Conservation (phyloP, 108 stramenopile genomes). For the Parmales sp. region DNA sequence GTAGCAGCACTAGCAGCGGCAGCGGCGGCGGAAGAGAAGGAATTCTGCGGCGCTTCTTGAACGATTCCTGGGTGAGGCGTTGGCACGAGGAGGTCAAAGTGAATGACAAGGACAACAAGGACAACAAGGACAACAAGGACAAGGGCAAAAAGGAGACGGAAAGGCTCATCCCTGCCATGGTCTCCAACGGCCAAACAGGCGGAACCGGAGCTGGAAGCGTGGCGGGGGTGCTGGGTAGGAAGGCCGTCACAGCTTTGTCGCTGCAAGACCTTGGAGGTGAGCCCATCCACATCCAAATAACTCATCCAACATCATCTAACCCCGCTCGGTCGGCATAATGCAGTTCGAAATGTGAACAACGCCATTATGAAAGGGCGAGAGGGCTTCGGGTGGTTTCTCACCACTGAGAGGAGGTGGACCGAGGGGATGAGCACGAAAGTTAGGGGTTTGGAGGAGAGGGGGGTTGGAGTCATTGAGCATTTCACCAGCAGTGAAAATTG, state of each 20-base stretch:
- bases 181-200: conserved; percentile 24
- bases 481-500: too few relatives aligned
- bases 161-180: conserved; percentile 39
- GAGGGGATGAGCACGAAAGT: too few relatives aligned
- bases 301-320: too few relatives aligned
- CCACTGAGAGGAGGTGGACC: too few relatives aligned
- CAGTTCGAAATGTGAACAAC: too few relatives aligned
- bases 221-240: background rate
- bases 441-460: too few relatives aligned
- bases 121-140: background rate
- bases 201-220: conserved; percentile 1
- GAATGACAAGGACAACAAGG: background rate
- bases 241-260: conserved; percentile 26
- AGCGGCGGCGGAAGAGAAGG: background rate
- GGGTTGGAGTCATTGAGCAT: too few relatives aligned
- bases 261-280: conserved; percentile 37
- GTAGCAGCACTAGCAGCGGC: background rate
- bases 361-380: too few relatives aligned
- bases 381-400: too few relatives aligned
- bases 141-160: background rate
- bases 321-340: too few relatives aligned
- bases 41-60: background rate
- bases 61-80: background rate
- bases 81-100: background rate
- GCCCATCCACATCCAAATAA: too few relatives aligned